Evolutionary conservation across 257 asterid species (phyloP), one percentile per base, ranked within the genome.

Genomic region (Nicotiana knightiana): DNA sequence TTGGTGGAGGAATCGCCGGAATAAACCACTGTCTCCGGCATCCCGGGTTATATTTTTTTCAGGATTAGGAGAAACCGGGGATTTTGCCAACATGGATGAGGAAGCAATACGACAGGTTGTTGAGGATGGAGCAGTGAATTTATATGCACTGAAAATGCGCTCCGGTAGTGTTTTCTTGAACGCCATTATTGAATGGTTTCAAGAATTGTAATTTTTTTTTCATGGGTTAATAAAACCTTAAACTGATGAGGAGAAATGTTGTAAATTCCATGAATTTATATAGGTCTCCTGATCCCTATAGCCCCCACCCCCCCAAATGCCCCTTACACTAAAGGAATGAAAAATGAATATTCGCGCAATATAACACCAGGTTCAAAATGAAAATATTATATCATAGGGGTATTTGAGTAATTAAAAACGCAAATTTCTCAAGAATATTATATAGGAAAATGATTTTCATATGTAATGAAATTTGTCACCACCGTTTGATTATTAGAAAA

Each of bases 21-120:
- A 71, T 1, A 17, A 28, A 9, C 57, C 53, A 15, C 35, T 21
- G 11, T 68, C 77, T 33, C 39, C 8, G 30, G 53, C 24, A 63
- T 80, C 64, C 0, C 2, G 26, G 13, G 67, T 17, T 24, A 2
- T 80, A 73, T 11, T 73, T 30, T 58, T 80, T 13, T 80, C 66
- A 15, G 76, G 77, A 28, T 21, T 39, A 9, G 54, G 43, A 11
- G 15, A 39, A 33, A 79, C 1, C 1, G 5, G 51, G 77, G 16
- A 62, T 64, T 64, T 64, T 1, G 39, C 39, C 66, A 24, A 70
- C 77, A 35, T 58, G 4, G 15, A 48, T 46, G 83, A 80, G 9
- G 83, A 64, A 17, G 66, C 66, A 18, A 80, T 65, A 53, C 67
- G 83, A n/a, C 55, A 65, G 10, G 73, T 70, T 26, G 66, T 80